Evolutionary conservation across 2,329 filamentous ascomycete species (phyloP), one percentile per base, ranked within the genome.

Genomic region (Microascus cirrosus): DNA sequence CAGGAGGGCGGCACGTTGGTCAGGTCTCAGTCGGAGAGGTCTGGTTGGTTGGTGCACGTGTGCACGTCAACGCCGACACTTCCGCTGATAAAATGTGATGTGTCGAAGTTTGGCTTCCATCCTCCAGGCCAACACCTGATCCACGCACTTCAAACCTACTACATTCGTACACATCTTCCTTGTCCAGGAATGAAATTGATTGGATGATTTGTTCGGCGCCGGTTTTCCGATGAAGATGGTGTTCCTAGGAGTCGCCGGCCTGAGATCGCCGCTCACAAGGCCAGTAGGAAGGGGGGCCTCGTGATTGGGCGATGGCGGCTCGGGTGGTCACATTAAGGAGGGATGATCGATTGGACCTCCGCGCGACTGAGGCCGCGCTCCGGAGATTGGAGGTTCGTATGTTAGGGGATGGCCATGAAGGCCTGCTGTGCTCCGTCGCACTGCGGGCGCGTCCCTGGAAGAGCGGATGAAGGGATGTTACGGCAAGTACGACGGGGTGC

Each of bases 251-350:
- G 22, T 22, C 12, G 45, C 18, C 11, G 42, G 15, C 20, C 24
- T 50, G 45, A 22, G 8, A 13, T 24, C n/a, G 20, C 45, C 6
- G 20, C 22, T 50, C 20, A 50, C 20, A 20, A 50, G 45, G n/a
- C 20, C n/a, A 50, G 45, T n/a, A 45, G 39, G 45, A 5, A 18
- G 55, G 28, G 55, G 22, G 45, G 18, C 15, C 20, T 24, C n/a
- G 24, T 57, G 55, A 57, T 57, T 57, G 8, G 55, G 13, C 25
- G 3, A 2, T 20, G 28, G 28, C 18, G 11, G 45, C 32, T 32
- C 10, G 25, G 15, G n/a, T 39, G 28, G 45, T 57, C 55, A 57
- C 55, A 57, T 57, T 52, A 35, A 48, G 32, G 42, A 34, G 22
- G 32, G 25, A 20, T 6, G 25, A 28, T 32, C 22, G 32, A 52